Evolutionary conservation across 1,284 basidiomycete species (phyloP), one percentile per base, ranked within the genome.

Genomic region (Trichosporon sp.): DNA sequence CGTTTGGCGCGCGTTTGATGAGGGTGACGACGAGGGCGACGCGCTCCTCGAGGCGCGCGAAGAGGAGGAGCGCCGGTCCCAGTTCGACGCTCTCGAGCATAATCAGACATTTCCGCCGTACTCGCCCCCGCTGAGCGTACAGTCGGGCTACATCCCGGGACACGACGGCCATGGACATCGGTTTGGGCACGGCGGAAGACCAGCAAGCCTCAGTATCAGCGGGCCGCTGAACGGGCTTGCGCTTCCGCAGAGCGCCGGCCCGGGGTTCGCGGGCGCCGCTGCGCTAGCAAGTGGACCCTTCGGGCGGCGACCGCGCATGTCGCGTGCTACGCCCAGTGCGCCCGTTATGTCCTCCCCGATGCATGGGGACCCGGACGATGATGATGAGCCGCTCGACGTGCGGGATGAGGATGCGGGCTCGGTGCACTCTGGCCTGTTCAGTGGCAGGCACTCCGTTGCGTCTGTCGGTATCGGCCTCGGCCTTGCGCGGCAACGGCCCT

Each of bases 1-100:
- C 84, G 93, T 98, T 68, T 94, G 96, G 84, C 89, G 90, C 47
- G 95, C 96, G 78, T 98, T 98, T 78, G 82, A 85, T 58, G 91
- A 93, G 73, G 90, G 91, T 69, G 91, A 93, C 74, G 89, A 90
- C 1, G 88, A 90, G n/a, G 87, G 87, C 0, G 80, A 83, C 44
- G 74, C 75, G 3, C 73, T 77, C 31, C 73, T 73, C 12, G 15
- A 60, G 32, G 56, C 56, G 4, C 13, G 27, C 2, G 56, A 60
- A 31, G 29, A 60, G 27, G 56, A 60, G 21, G 56, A 60, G 29
- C 29, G 56, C 2, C 56, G 29, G 8, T 60, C 56, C 7, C 56
- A 60, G 56, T 31, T 60, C 56, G 56, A 60, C 29, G 8, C 15
- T 13, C 15, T 42, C 18, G 38, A 42, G 8, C n/a, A 31, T 12